These are phyloP conservation scores for Neohortaea acidophila DNA, from an alignment of 495 filamentous ascomycete genomes.

Conservation along the genomic window DNA sequence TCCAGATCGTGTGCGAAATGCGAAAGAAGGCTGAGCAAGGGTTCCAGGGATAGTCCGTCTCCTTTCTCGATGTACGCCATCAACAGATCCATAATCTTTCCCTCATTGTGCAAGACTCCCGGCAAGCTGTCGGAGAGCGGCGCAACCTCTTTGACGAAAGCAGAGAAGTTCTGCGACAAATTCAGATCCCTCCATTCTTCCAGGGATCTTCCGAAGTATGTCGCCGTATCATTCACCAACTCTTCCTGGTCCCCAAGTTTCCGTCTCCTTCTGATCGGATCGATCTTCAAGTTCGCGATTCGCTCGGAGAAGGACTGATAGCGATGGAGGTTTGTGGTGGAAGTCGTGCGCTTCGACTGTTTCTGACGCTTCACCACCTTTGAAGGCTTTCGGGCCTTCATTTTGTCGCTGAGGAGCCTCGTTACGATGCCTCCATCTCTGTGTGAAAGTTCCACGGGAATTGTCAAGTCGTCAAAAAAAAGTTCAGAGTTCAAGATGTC, in stretches of 20 bases:
- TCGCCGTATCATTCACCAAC: constrained; percentile 46
- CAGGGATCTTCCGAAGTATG: constrained; percentile 67
- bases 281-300: constrained; percentile 83
- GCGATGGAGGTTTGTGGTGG: constrained; percentile 63
- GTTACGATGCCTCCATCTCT: no score
- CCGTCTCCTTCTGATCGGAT: constrained; percentile 76
- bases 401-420: no score
- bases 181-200: constrained; percentile 87
- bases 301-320: constrained; percentile 89
- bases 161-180: constrained; percentile 59
- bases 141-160: constrained; percentile 55
- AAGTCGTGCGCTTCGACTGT: constrained; percentile 38
- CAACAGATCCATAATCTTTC: constrained; percentile 65
- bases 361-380: constrained; percentile 37
- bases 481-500: no score
- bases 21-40: constrained; percentile 65
- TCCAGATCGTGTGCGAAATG: constrained; percentile 89
- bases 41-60: constrained; percentile 64
- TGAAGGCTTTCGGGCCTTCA: constrained; percentile 48
- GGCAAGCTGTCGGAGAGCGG: constrained; percentile 77
- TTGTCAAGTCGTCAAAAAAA: no score
- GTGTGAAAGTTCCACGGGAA: no score
- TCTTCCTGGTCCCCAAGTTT: constrained; percentile 58
- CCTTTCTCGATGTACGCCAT: constrained; percentile 60
- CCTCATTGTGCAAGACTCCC: constrained; percentile 76